Evolutionary conservation across 2,329 filamentous ascomycete species (phyloP), one percentile per base, ranked within the genome.

Genomic region (Bertia moriformis): DNA sequence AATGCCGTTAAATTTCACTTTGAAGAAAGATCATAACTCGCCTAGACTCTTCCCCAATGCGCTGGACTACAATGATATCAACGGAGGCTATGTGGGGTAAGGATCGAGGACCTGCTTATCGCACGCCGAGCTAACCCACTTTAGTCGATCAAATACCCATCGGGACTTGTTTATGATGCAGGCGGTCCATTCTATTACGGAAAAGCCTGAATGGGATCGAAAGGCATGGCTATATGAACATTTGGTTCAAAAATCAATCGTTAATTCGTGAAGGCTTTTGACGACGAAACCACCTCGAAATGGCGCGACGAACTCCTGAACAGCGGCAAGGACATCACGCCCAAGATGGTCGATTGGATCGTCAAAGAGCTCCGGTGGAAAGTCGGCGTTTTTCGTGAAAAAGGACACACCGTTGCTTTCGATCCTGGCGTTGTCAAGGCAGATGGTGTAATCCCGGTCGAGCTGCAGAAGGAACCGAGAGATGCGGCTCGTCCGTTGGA

Each of bases 371-470:
- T 18, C 10, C 32, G 17, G 32, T 35, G 32, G 32, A 35, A 35
- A 18, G 32, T 15, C 10, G 15, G 17, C 12, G 10, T 35, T 15
- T 35, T 35, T 18, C 10, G 15, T 7, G 15, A 35, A 35, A 35
- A 10, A 10, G 15, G 15, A 7, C 15, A 12, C 15, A 17, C 17
- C 10, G 32, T 12, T 7, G 32, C 15, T 7, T 35, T 35, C 32
- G 38, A 42, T 5, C 41, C 45, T 29, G 58, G 59, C 20, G 55
- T 73, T 3, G 63, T 62, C 44, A 78, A 78, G 48, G 69, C 71
- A 0, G 72, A 78, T 49, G 52, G 44, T 1, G 49, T 61, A 2
- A 51, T 76, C 2, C 43, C 60, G 0, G 39, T 50, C 0, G 47
- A 55, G 1, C 45, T 72, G 3, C 50, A 56, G 3, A 14, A 63